Base-by-base conservation (phyloP, 129 eudicot genomes). In the Saposhnikovia divaricata region DNA sequence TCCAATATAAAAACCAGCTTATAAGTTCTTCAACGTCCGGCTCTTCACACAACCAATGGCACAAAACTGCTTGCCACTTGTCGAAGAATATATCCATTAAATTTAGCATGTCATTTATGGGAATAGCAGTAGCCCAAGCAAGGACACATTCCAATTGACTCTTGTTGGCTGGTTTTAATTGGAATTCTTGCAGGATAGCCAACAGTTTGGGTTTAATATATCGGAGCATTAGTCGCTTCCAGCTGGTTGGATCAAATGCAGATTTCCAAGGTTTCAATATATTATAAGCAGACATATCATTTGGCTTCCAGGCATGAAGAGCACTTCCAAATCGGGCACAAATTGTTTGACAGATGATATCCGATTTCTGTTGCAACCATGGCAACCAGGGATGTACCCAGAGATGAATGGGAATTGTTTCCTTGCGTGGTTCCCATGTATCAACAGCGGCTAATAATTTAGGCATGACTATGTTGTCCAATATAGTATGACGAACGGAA, bases 291-390 rank as follows among this genome's bases (percentile, higher is more conserved):
- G 97, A 93, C 84, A 76, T 77, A 74, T 91, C 93, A 45, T 87
- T 85, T 2, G 98, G 97, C 79, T 89, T 89, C 98, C 97, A 93
- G n/a, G 89, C 91, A 78, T 87, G 94, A 76, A 93, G 91, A 61
- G 84, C 97, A 48, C 87, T 84, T 37, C 86, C 97, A n/a, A 93
- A 79, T 76, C 89, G 87, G 50, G 43, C 55, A n/a, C 88, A 88
- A 44, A 89, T 89, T 2, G 90, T 79, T 70, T 80, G 85, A 69
- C 83, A 86, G 75, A 85, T 82, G 16, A 55, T 65, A 72, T 86
- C 92, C 15, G 85, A 74, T 80, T 79, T 86, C 55, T 86, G 85
- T 6, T 90, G 85, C 77, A 89, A 72, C 80, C 85, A 72, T 8
- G 88, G 92, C 38, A 77, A 53, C 80, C 71, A 77, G 10, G 89